phyloP scores from a whole-genome alignment of 1,139 yeast genomes.

The Taphrina betulina region DNA sequence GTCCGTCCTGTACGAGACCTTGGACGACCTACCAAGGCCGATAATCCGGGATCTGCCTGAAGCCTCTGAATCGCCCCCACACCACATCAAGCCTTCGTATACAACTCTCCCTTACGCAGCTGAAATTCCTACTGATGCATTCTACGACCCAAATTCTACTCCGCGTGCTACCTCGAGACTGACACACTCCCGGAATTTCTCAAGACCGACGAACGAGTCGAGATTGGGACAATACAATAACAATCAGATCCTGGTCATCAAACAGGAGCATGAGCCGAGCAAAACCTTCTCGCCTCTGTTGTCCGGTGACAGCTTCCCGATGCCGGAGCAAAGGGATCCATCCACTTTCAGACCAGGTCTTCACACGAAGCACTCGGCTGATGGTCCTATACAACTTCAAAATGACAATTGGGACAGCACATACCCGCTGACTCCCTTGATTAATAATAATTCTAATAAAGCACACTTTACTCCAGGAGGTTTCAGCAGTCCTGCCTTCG shows the following conservation, averaged over 20 bases:
- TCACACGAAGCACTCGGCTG: no score
- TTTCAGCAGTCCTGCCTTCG: not conserved
- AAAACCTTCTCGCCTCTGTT: conserved; percentile 24
- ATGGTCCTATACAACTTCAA: no score
- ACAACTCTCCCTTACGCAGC: not conserved
- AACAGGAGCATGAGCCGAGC: not conserved
- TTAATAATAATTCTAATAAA: no score
- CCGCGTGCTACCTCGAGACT: conserved; percentile 1
- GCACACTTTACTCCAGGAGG: no score
- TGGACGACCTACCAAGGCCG: conserved; percentile 1
- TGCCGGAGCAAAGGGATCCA: conserved; percentile 4
- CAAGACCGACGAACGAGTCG: conserved; percentile 16
- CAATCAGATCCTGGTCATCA: not conserved
- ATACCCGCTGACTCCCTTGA: no score
- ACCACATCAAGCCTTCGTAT: no score
- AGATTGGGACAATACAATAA: conserved; percentile 3
- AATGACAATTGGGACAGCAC: no score
- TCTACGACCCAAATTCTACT: conserved; percentile 8
- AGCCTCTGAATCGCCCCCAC: no score
- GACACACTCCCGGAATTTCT: conserved; percentile 17
- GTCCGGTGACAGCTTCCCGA: conserved; percentile 19
- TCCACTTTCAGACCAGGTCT: no score
- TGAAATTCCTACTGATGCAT: conserved; percentile 15
- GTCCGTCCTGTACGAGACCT: conserved; percentile 10
- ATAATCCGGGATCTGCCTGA: not conserved